Conservation (phyloP, 306 rosid species). For the Datisca glomerata region DNA sequence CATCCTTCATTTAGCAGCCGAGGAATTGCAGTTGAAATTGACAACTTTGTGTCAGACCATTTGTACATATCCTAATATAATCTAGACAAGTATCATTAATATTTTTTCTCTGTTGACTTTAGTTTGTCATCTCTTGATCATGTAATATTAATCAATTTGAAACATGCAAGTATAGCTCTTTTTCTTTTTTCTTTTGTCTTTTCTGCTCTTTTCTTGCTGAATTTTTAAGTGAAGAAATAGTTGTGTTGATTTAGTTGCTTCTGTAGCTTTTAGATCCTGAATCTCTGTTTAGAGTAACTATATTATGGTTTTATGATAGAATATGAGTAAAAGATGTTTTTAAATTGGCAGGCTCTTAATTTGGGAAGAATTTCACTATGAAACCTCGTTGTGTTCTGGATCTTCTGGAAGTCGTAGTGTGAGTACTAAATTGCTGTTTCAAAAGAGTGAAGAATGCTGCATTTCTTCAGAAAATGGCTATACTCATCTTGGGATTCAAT, state of each 20-base stretch:
- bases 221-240: neutral
- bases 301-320: neutral
- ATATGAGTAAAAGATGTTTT: neutral
- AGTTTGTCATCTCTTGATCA: too few species aligned
- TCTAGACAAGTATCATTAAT: too few species aligned
- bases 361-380: constrained; percentile 87
- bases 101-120: too few species aligned
- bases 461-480: constrained; percentile 34
- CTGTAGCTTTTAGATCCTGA: too few species aligned
- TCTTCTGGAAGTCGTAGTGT: constrained; percentile 27
- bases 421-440: constrained; percentile 28
- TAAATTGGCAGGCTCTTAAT: constrained; percentile 50
- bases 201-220: neutral
- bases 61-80: too few species aligned
- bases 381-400: constrained; percentile 27
- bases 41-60: too few species aligned
- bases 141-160: too few species aligned
- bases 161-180: too few species aligned
- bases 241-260: too few species aligned
- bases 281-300: neutral
- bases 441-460: constrained; percentile 51
- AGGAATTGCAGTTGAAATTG: neutral
- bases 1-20: neutral
- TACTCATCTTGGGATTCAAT: constrained; percentile 23
- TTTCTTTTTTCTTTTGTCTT: neutral